These are phyloP conservation scores for Sarocladium brachiariae DNA, from an alignment of 2,329 filamentous ascomycete species.

Conservation along the genomic window DNA sequence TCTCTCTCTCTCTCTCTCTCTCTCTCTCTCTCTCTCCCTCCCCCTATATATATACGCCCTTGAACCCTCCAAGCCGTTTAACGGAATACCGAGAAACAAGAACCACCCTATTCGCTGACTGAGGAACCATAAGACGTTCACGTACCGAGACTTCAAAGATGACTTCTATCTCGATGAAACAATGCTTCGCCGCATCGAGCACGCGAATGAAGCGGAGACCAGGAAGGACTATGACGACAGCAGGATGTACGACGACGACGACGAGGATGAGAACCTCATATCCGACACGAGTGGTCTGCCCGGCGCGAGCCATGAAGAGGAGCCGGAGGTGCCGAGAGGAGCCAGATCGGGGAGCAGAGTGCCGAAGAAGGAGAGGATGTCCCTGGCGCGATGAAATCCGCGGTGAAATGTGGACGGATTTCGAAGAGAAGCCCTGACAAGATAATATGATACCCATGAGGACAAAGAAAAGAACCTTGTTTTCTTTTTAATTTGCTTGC, in stretches of 20 bases:
- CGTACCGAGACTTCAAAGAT: slow-evolving; percentile 29
- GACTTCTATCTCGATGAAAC: slow-evolving; percentile 53
- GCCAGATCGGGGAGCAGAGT: slow-evolving; percentile 14
- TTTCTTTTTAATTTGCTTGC: too few species aligned
- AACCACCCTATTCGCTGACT: not conserved
- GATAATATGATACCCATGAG: slow-evolving; percentile 4
- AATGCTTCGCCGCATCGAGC: slow-evolving; percentile 51
- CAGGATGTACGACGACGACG: slow-evolving; percentile 10
- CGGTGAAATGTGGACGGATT: too few species aligned
- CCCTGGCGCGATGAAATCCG: not conserved
- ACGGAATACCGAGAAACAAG: too few species aligned
- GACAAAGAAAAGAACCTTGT: not conserved
- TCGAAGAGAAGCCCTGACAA: too few species aligned
- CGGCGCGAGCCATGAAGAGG: slow-evolving; percentile 7
- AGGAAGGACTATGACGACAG: slow-evolving; percentile 35
- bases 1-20: not conserved
- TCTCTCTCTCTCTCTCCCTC: not conserved
- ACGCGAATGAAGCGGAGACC: slow-evolving; percentile 39
- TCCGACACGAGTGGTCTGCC: slow-evolving; percentile 4
- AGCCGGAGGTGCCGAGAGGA: slow-evolving; percentile 19
- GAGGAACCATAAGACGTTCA: not conserved
- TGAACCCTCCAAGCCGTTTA: too few species aligned
- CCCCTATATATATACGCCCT: too few species aligned
- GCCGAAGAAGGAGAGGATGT: slow-evolving; percentile 18
- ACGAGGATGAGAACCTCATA: slow-evolving; percentile 18